Conservation (phyloP, 768 basidiomycete genomes). For the Suillus sp. region DNA sequence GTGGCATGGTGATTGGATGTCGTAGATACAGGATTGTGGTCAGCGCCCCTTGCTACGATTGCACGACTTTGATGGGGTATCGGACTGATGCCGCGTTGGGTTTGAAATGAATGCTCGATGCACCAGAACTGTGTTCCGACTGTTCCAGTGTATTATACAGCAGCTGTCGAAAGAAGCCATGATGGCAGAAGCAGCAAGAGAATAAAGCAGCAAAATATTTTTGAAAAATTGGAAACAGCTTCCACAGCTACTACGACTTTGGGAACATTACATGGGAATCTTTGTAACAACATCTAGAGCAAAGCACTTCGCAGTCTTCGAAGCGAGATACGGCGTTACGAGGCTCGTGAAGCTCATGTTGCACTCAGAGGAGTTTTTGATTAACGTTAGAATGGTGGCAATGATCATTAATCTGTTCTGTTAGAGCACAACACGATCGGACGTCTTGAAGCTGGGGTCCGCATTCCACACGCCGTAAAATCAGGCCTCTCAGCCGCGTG, state of each 20-base stretch:
- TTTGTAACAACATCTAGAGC: conserved; percentile 4
- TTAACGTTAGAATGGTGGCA: background rate
- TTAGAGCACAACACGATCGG: background rate
- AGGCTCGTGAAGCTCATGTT: background rate
- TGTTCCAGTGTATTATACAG: conserved; percentile 2
- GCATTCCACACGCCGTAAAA: background rate
- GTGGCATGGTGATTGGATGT: background rate
- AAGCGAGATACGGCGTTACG: background rate
- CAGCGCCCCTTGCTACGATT: background rate
- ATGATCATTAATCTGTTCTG: background rate
- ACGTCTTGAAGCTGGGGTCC: background rate
- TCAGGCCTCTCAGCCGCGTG: background rate
- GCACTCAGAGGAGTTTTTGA: background rate
- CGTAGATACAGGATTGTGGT: background rate
- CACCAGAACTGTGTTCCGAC: background rate
- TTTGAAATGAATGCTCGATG: background rate
- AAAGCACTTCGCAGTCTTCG: background rate
- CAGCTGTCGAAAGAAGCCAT: conserved; percentile 7
- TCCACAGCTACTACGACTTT: conserved; percentile 3
- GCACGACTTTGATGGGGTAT: conserved; percentile 2
- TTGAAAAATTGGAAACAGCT: conserved; percentile 1
- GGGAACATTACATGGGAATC: conserved; percentile 2
- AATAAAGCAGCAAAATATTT: background rate
- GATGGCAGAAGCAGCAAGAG: conserved; percentile 9
- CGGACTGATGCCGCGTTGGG: background rate